A percentile compares a stretch with the other conserved stretches of the same genome.
These are phyloP conservation scores for Aureobasidium lini DNA, from an alignment of 2,329 filamentous ascomycete species.

Conservation along the genomic window DNA sequence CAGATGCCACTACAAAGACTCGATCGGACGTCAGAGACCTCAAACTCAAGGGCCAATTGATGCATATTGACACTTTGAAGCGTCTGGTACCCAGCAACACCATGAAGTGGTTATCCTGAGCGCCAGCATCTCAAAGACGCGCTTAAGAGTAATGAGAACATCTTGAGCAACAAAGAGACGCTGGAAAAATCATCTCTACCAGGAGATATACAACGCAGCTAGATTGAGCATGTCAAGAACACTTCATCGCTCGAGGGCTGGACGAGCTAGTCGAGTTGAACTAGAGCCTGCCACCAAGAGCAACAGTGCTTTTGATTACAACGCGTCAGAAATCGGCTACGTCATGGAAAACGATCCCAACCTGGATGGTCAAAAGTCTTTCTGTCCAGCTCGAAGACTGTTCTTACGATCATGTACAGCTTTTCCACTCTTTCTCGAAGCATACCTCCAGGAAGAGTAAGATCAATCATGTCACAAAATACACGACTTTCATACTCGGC, in stretches of 20 bases:
- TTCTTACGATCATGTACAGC: not conserved
- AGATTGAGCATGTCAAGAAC: not conserved
- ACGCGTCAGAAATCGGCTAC: slow-evolving; percentile 1
- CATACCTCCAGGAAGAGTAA: not conserved
- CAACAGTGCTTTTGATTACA: slow-evolving; percentile 1
- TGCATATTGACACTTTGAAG: slow-evolving; percentile 27
- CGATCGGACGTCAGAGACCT: slow-evolving; percentile 24
- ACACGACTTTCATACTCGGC: not conserved
- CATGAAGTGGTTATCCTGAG: slow-evolving; percentile 26
- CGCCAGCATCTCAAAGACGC: not conserved
- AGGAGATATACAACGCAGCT: not conserved
- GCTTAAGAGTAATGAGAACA: not conserved
- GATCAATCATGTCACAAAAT: not conserved
- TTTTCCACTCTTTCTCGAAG: not conserved
- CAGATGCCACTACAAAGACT: slow-evolving; percentile 31
- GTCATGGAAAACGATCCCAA: not conserved
- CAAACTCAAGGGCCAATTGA: slow-evolving; percentile 26
- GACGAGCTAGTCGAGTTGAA: not conserved
- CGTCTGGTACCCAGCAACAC: slow-evolving; percentile 28
- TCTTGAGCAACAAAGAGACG: not conserved
- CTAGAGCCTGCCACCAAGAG: too few relatives aligned
- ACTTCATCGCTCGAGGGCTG: not conserved
- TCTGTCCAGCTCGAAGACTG: not conserved
- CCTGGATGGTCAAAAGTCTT: not conserved
- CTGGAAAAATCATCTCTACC: not conserved